Conservation (phyloP, 2,329 filamentous ascomycete genomes). For the Orbilia javanica region DNA sequence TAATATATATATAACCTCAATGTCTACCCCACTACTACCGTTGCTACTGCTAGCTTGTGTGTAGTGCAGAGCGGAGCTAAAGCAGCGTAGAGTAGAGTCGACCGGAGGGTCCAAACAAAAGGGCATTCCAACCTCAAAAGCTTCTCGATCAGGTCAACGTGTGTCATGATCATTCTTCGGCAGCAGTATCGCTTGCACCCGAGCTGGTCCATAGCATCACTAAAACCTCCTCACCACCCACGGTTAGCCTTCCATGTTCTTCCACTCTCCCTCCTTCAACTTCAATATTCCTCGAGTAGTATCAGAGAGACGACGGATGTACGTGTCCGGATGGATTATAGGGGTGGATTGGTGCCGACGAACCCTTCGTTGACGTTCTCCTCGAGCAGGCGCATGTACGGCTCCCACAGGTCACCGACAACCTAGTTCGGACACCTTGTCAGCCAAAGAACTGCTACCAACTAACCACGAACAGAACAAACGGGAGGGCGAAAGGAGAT, state of each 20-base stretch:
- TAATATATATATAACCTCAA: too few species aligned
- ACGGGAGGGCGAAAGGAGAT: constrained; percentile 10
- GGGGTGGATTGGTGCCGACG: constrained; percentile 63
- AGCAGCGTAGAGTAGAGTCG: too few species aligned
- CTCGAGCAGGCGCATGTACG: constrained; percentile 84
- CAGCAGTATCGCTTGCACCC: constrained; percentile 97
- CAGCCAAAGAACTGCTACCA: constrained; percentile 16
- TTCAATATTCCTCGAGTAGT: background rate
- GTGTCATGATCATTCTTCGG: constrained; percentile 99
- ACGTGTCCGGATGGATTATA: background rate
- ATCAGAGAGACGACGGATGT: background rate
- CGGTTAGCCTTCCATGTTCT: background rate
- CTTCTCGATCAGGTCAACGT: constrained; percentile 99
- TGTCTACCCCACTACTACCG: background rate
- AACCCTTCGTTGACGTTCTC: constrained; percentile 81
- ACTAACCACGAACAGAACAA: constrained; percentile 1
- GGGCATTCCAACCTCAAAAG: constrained; percentile 78
- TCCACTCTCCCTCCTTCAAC: background rate
- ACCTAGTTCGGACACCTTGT: constrained; percentile 73
- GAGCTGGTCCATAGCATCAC: constrained; percentile 95
- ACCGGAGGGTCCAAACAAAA: too few species aligned
- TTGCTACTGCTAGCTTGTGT: background rate
- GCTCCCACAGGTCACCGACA: constrained; percentile 96
- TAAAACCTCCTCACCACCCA: constrained; percentile 64
- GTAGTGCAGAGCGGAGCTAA: background rate